Base-by-base conservation (phyloP, 192 early-diverging fungal genomes). In the Spizellomyces sp. region DNA sequence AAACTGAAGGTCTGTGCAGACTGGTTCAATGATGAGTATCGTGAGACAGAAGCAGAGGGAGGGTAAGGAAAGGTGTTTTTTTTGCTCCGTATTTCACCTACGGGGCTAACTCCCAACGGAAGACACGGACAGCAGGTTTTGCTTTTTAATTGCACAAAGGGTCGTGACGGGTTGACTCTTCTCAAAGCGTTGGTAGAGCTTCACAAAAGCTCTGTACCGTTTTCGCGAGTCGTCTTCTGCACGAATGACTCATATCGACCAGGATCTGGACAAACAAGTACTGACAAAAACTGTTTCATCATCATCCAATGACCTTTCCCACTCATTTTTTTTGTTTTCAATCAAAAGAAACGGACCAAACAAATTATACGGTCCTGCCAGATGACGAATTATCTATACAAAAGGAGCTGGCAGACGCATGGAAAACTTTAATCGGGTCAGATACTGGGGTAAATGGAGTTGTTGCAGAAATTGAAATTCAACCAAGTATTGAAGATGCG, bases 121-220 rank as follows among this genome's bases (percentile, higher is more conserved):
- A 60, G 55, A 15, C n/a, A 36, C 0, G 67, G 75, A 5, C 61
- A 80, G 47, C 83, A 85, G 62, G 77, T 93, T 7, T 81, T 99
- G 44, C 74, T 99, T 6, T 99, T 99, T 78, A 96, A 95, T 70
- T 92, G 92, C 71, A 93, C 94, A 0, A 84, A 92, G 56, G 87
- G 88, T 15, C 85, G 96, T 47, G 82, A 85, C 48, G 89, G 89
- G 4, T 54, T 76, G 8, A 73, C 74, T 1, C 72, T 99, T 55
- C 80, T 99, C n/a, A 58, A 74, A n/a, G 79, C 88, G 15, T 77
- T 99, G n/a, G 71, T 82, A 14, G 58, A 83, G 4, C 67, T 71
- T 0, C 48, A 80, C 7, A 73, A 79, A 36, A 62, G 72, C 47
- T 14, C 50, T 6, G 73, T 88, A 10, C 48, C 74, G 54, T 89